Conservation (phyloP, 1,139 yeast genomes). For the Saccharomycopsis phalli region DNA sequence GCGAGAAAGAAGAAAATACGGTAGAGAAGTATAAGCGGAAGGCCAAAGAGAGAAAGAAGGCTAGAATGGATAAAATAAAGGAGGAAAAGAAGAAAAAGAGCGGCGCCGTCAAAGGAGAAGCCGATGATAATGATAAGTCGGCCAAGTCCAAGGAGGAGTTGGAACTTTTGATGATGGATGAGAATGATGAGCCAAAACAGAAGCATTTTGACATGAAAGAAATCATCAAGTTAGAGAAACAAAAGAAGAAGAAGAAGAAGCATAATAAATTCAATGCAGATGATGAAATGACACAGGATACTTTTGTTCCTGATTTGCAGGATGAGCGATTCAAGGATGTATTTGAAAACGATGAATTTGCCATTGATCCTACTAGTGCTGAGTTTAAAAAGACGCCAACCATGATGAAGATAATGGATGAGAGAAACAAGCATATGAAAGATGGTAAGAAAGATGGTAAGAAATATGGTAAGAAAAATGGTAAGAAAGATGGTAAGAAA, state of each 20-base stretch:
- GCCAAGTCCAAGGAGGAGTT: conserved; percentile 56
- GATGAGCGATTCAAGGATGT: conserved; percentile 88
- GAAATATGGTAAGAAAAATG: conserved; percentile 54
- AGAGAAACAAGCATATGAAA: conserved; percentile 52
- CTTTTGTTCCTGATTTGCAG: conserved; percentile 46
- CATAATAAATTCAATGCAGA: conserved; percentile 36
- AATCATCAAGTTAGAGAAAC: conserved; percentile 62
- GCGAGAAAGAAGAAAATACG: conserved; percentile 58
- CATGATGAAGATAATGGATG: conserved; percentile 72
- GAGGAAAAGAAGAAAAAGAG: conserved; percentile 41
- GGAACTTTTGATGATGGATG: conserved; percentile 64
- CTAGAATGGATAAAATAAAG: conserved; percentile 66
- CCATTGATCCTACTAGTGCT: conserved; percentile 83
- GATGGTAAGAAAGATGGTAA: conserved; percentile 18
- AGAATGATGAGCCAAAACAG: conserved; percentile 31
- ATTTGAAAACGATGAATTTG: conserved; percentile 82
- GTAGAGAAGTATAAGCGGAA: conserved; percentile 78
- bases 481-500: conserved; percentile 28
- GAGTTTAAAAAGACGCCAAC: conserved; percentile 83
- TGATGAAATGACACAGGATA: conserved; percentile 45
- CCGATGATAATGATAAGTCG: conserved; percentile 27
- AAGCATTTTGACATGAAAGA: conserved; percentile 77
- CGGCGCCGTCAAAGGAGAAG: conserved; percentile 26
- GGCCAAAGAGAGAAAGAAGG: conserved; percentile 85
- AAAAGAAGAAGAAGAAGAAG: conserved; percentile 40